Evolutionary conservation across 225 moss, liverwort and hornwort genomes (phyloP).

Genomic region (Pseudoscleropodium purum): DNA sequence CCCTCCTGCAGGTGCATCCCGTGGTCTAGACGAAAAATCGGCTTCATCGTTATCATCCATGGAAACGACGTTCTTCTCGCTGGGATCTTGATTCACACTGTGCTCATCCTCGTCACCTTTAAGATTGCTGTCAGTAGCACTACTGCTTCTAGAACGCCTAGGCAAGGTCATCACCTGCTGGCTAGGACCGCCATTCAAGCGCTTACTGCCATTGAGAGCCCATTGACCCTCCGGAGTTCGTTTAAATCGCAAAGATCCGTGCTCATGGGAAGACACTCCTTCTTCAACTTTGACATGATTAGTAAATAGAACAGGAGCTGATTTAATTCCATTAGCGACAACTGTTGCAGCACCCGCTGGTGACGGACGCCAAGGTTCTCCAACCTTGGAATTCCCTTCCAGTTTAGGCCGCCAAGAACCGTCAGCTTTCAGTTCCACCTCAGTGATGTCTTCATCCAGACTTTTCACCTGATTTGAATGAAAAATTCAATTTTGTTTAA

Average conservation of each 20-base stretch:
- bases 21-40: constrained; percentile 35
- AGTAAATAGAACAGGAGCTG: constrained; percentile 16
- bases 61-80: constrained; percentile 56
- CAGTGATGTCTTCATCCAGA: constrained; percentile 50
- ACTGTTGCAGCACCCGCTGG: constrained; percentile 41
- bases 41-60: constrained; percentile 39
- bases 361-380: constrained; percentile 83
- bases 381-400: constrained; percentile 34
- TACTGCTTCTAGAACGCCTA: constrained; percentile 63
- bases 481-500: background rate
- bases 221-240: constrained; percentile 68
- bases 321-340: constrained; percentile 36
- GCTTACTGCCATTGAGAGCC: constrained; percentile 66
- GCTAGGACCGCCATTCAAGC: constrained; percentile 80
- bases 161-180: constrained; percentile 43
- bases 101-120: constrained; percentile 79
- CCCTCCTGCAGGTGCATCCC: constrained; percentile 15
- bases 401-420: constrained; percentile 54
- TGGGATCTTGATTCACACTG: constrained; percentile 93
- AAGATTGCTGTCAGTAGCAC: constrained; percentile 90
- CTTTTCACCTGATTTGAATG: constrained; percentile 21
- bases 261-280: constrained; percentile 72
- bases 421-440: constrained; percentile 56
- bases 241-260: constrained; percentile 57
- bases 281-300: constrained; percentile 80